Evolutionary conservation across 2,329 filamentous ascomycete genomes (phyloP), one percentile per base, ranked within the genome.

Genomic region (Tolypocladium sp.): DNA sequence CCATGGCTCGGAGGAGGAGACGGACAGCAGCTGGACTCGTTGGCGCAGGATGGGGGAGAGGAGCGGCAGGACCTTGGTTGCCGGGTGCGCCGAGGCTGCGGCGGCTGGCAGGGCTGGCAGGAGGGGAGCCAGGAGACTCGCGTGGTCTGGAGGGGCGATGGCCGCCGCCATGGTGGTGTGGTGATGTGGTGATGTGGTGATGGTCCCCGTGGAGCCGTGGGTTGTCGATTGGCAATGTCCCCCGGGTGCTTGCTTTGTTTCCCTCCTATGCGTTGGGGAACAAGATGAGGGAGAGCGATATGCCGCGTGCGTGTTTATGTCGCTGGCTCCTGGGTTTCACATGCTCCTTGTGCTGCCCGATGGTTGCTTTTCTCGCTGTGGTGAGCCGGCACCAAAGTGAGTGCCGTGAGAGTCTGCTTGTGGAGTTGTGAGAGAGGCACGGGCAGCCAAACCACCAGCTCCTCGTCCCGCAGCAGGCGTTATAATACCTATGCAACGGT

Each of bases 31-130:
- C 64, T 86, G 82, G 46, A 88, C 83, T 60, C 86, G 78, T 68
- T 88, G 85, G 51, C 85, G 80, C 40, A 88, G 77, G 59, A 88
- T 87, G 33, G 86, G 86, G 2, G 86, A 84, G 58, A 89, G 80
- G 25, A 84, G 76, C 33, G 83, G 83, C 5, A 88, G 73, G 53
- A 87, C 74, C 22, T 77, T 78, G 37, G 78, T 74, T 15, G 85
- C 78, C 1, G 85, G 84, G 60, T 82, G 73, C 20, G 81, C 77
- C 33, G 85, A 85, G 61, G 82, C 75, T 46, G 84, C 76, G 40
- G 85, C 83, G 30, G 82, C 78, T 13, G 83, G 82, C 41, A 89
- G 74, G 42, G 84, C 79, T 10, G 83, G 81, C 54, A 89, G 77
- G 59, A 88, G 75, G 55, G 82, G 81, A 17, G 79, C 76, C 38